Percentiles rank a stretch among this genome's conserved stretches.
Conservation (phyloP, 257 asterid genomes). For the Primulina huaijiensis region DNA sequence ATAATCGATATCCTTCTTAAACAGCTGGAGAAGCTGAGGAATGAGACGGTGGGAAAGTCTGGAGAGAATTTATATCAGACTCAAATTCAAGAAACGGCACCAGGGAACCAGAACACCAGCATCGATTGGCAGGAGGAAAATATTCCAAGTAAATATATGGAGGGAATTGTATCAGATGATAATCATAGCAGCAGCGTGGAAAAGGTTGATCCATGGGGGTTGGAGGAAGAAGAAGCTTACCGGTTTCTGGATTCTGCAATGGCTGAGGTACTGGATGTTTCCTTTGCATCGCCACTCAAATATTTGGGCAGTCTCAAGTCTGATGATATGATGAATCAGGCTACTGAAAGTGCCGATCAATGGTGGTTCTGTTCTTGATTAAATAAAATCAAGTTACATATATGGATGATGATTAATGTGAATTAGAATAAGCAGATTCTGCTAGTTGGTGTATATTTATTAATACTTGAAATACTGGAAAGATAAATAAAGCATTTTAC, state of each 20-base stretch:
- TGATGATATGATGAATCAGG: slow-evolving; percentile 31
- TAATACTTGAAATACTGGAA: too few species aligned
- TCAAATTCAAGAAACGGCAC: slow-evolving; percentile 22
- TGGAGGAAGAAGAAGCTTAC: slow-evolving; percentile 26
- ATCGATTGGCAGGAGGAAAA: slow-evolving; percentile 18
- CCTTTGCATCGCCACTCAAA: slow-evolving; percentile 31
- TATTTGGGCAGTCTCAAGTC: slow-evolving; percentile 46
- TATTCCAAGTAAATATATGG: background rate
- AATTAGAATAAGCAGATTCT: background rate
- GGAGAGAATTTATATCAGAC: background rate
- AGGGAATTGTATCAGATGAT: slow-evolving; percentile 20
- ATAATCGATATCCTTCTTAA: background rate
- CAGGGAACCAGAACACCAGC: slow-evolving; percentile 3
- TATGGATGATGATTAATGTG: background rate
- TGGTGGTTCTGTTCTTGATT: slow-evolving; percentile 58
- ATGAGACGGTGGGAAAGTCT: slow-evolving; percentile 25
- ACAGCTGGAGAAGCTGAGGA: slow-evolving; percentile 49
- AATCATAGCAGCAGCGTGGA: slow-evolving; percentile 30
- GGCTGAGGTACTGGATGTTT: slow-evolving; percentile 33
- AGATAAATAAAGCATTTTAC: too few species aligned
- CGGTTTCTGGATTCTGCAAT: slow-evolving; percentile 12
- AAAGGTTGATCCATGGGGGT: slow-evolving; percentile 26
- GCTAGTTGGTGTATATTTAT: background rate
- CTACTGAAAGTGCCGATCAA: slow-evolving; percentile 23
- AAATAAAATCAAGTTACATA: background rate